A percentile compares a stretch with the other conserved stretches of the same genome.
phyloP scores from a whole-genome alignment of 148 eudicot species.

The Polygonum maritimum region DNA sequence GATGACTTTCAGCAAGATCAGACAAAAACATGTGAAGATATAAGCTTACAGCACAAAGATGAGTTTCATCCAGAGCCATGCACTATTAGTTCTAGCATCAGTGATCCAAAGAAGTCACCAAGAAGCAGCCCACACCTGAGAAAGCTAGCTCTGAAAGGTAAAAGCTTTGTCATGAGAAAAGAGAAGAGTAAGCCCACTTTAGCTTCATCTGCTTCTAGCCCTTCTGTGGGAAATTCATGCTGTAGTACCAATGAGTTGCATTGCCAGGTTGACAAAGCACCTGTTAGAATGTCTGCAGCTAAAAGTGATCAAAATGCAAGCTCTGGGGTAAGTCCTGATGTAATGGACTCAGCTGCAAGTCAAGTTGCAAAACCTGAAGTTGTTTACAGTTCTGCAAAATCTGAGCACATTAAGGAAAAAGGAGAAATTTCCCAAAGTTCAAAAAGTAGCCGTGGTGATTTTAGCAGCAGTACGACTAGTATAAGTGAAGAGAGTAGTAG shows the following conservation, averaged over 20 bases:
- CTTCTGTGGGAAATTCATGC: slow-evolving; percentile 14
- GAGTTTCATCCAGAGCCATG: slow-evolving; percentile 16
- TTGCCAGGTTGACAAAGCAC: slow-evolving; percentile 19
- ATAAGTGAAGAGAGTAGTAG: slow-evolving; percentile 54
- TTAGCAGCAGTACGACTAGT: slow-evolving; percentile 61
- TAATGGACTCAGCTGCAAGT: slow-evolving; percentile 20
- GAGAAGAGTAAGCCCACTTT: slow-evolving; percentile 22
- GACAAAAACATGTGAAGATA: neutral
- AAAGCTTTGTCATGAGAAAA: slow-evolving; percentile 33
- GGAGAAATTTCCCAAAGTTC: slow-evolving; percentile 77
- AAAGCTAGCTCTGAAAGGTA: slow-evolving; percentile 26
- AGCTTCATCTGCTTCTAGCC: slow-evolving; percentile 19
- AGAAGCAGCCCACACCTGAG: slow-evolving; percentile 21
- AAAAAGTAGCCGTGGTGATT: slow-evolving; percentile 73
- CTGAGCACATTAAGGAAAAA: slow-evolving; percentile 41
- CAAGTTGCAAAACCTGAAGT: slow-evolving; percentile 12
- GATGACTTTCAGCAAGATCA: slow-evolving; percentile 4
- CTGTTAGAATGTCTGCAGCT: slow-evolving; percentile 14
- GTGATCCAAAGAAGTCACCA: slow-evolving; percentile 17
- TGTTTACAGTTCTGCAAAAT: slow-evolving; percentile 15
- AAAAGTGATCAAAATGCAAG: slow-evolving; percentile 14
- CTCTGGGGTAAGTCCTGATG: slow-evolving; percentile 20
- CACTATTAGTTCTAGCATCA: slow-evolving; percentile 11
- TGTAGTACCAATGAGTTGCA: slow-evolving; percentile 12
- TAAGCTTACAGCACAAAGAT: slow-evolving; percentile 14